These are phyloP conservation scores for Aspergillus novofumigatus DNA, from an alignment of 2,329 filamentous ascomycete genomes.

Conservation along the genomic window DNA sequence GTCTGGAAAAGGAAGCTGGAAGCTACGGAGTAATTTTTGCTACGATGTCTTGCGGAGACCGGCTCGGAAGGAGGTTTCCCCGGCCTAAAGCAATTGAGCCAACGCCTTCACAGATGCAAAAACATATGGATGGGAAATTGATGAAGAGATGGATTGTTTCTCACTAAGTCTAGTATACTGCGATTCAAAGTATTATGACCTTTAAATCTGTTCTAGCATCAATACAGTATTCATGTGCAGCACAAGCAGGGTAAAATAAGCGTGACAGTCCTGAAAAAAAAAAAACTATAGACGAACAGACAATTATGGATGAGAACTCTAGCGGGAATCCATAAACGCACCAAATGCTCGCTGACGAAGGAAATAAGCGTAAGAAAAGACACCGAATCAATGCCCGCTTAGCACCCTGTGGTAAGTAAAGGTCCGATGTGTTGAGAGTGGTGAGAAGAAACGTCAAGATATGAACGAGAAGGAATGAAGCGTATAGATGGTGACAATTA, in stretches of 20 bases:
- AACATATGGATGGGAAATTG: background rate
- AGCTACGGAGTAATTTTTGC: background rate
- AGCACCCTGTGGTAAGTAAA: slow-evolving; percentile 24
- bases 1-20: background rate
- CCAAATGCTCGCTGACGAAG: slow-evolving; percentile 33
- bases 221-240: slow-evolving; percentile 27
- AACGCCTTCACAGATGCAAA: background rate
- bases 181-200: slow-evolving; percentile 22
- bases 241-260: slow-evolving; percentile 7
- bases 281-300: background rate
- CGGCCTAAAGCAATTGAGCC: background rate
- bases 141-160: background rate
- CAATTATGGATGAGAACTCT: slow-evolving; percentile 3
- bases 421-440: slow-evolving; percentile 11
- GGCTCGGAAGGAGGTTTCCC: slow-evolving; percentile 7
- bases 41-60: background rate
- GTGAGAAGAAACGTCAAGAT: slow-evolving; percentile 9
- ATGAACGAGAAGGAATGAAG: slow-evolving; percentile 15
- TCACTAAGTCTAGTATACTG: slow-evolving; percentile 14
- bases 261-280: slow-evolving; percentile 2
- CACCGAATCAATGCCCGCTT: slow-evolving; percentile 30
- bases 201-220: slow-evolving; percentile 23
- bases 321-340: slow-evolving; percentile 22
- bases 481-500: slow-evolving; percentile 10
- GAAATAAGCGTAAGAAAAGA: slow-evolving; percentile 10